Base-by-base conservation (phyloP, 768 basidiomycete genomes). In the Russula foetens region DNA sequence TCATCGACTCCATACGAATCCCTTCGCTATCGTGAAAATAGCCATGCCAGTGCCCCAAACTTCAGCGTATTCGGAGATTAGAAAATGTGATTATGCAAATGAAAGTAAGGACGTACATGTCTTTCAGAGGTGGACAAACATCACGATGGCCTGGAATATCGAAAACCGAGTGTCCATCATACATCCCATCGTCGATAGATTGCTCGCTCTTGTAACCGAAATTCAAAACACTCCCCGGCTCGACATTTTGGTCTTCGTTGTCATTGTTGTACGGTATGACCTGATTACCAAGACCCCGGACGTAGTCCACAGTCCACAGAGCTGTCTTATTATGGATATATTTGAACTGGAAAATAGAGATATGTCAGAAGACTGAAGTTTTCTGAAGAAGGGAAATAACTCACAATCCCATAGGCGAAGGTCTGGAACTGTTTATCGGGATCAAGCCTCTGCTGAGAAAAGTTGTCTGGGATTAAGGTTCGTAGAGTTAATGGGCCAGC, bases 341-440 rank as follows among this genome's bases (percentile, higher is more conserved):
- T n/a, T n/a, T n/a, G n/a, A n/a, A n/a, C n/a, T n/a, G n/a, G n/a
- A n/a, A n/a, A n/a, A n/a, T n/a, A n/a, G n/a, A n/a, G n/a, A n/a
- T n/a, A n/a, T n/a, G n/a, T n/a, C n/a, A n/a, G n/a, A n/a, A n/a
- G n/a, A n/a, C n/a, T n/a, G n/a, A n/a, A n/a, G n/a, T 21, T 6
- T 1, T 2, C 6, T 28, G 19, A 21, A 41, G n/a, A 21, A 28
- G 35, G 35, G 29, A 28, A 6, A 46, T 41, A 14, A 59, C 58
- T 31, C 6, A 69, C 68, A 2, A 66, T 54, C 11, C 68, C 68
- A 35, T 61, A 43, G 0, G 67, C 68, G 44, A 69, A 69, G 14
- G 21, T 50, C 38, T 63, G 33, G 50, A 69, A 67, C 21, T 69
- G 66, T 26, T 33, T 53, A 19, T 63, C 62, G 1, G 47, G 17